Conservation (phyloP, 179 eudicot species). For the Sideroxylon spinosum region DNA sequence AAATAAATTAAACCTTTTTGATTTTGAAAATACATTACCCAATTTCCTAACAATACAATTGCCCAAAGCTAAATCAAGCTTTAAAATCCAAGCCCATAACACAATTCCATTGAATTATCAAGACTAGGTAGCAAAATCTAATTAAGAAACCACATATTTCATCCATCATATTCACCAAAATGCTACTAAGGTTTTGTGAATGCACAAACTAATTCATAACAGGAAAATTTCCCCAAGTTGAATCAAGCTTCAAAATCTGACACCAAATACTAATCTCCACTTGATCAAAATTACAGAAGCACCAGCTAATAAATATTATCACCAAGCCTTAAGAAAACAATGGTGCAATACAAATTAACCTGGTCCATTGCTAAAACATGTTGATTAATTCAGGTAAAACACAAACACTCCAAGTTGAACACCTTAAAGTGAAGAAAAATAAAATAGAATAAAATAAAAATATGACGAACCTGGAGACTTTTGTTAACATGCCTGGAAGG, state of each 20-base stretch:
- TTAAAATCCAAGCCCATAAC: neutral
- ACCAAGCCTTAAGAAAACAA: neutral
- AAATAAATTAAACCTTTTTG: too few species aligned
- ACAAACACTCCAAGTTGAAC: neutral
- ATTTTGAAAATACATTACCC: too few species aligned
- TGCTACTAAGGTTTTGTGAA: neutral
- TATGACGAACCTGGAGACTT: too few species aligned
- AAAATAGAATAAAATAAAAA: too few species aligned
- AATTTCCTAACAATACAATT: neutral
- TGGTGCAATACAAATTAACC: neutral
- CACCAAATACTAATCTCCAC: neutral
- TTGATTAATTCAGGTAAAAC: neutral
- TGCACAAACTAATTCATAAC: neutral
- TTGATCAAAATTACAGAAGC: neutral
- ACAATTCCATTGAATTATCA: neutral
- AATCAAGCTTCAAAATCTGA: neutral
- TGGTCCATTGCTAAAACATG: neutral
- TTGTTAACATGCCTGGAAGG: too few species aligned
- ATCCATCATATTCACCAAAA: neutral
- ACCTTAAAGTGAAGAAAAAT: too few species aligned
- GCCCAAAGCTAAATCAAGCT: neutral
- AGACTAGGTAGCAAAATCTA: neutral
- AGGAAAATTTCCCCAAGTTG: neutral
- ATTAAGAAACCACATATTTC: neutral
- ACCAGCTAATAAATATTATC: neutral